phyloP scores from a whole-genome alignment of 2,329 filamentous ascomycete species.

The Neurospora sp. region DNA sequence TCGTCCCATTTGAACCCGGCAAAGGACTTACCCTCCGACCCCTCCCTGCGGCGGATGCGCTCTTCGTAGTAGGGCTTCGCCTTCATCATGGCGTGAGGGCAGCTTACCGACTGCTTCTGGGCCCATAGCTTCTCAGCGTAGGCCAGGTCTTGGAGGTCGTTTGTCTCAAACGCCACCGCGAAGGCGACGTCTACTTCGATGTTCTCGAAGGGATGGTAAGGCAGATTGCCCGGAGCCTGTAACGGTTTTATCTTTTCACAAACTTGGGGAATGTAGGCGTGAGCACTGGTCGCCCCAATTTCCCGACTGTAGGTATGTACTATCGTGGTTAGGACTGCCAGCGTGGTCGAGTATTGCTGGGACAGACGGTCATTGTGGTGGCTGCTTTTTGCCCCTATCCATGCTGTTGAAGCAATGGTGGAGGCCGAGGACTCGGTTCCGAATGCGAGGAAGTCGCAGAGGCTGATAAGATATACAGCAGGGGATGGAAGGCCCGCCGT shows the following conservation, averaged over 20 bases:
- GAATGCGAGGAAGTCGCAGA: conserved; percentile 14
- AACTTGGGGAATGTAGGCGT: conserved; percentile 29
- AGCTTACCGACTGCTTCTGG: neutral
- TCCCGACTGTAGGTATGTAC: conserved; percentile 37
- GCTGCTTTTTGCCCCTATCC: conserved; percentile 7
- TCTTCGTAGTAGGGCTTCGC: neutral
- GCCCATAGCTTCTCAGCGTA: conserved; percentile 37
- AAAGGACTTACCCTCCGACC: conserved; percentile 7
- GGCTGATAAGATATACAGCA: conserved; percentile 14
- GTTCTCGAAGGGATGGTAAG: conserved; percentile 22
- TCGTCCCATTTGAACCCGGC: conserved; percentile 26
- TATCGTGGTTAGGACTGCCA: conserved; percentile 33
- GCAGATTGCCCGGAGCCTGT: neutral
- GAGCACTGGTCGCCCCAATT: conserved; percentile 21
- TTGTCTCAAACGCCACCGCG: conserved; percentile 40
- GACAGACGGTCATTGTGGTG: conserved; percentile 5
- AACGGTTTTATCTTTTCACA: conserved; percentile 30
- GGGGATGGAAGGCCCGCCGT: conserved; percentile 10
- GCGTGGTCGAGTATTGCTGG: conserved; percentile 23
- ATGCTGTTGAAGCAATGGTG: conserved; percentile 6
- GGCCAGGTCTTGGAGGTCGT: conserved; percentile 41
- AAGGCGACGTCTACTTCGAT: conserved; percentile 40
- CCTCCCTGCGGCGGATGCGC: neutral
- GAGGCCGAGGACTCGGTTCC: neutral
- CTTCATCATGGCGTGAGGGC: neutral